Evolutionary conservation across 164 flowering plant genomes (phyloP).

Genomic region (Liquidambar formosana): DNA sequence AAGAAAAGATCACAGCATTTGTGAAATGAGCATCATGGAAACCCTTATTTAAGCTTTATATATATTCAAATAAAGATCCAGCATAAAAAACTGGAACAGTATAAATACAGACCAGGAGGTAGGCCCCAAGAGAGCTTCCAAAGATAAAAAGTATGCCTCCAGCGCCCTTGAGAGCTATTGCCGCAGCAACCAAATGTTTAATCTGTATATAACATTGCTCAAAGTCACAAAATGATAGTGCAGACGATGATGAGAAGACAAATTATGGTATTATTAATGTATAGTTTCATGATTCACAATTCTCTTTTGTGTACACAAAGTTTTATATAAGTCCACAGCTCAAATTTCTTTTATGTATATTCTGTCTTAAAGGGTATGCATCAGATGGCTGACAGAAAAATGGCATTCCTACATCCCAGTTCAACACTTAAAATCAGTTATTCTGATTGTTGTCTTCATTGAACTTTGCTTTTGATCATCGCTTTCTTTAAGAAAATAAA

Average conservation of each 20-base stretch:
- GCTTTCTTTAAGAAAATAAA: too few relatives aligned
- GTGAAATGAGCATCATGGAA: neutral
- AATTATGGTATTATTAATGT: neutral
- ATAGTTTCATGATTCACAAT: too few relatives aligned
- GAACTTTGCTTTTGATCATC: too few relatives aligned
- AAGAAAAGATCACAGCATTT: neutral
- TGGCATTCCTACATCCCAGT: too few relatives aligned
- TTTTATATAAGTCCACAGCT: too few relatives aligned
- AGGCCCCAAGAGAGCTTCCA: constrained; percentile 60
- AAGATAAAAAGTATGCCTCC: constrained; percentile 59
- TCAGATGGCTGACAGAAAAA: too few relatives aligned
- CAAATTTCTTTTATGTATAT: too few relatives aligned
- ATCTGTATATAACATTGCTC: constrained; percentile 30
- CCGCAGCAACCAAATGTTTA: constrained; percentile 41
- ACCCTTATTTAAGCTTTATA: neutral
- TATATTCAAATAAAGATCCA: neutral
- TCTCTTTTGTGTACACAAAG: too few relatives aligned
- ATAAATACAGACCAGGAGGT: constrained; percentile 43
- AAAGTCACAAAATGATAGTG: neutral
- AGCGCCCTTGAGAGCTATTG: constrained; percentile 53
- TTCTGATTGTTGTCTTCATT: neutral
- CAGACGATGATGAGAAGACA: neutral
- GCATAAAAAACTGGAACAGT: neutral
- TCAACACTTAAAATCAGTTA: neutral
- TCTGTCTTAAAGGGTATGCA: too few relatives aligned